These are phyloP conservation scores for Pseudocercospora fijiensis DNA, from an alignment of 2,329 filamentous ascomycete genomes.

Conservation along the genomic window DNA sequence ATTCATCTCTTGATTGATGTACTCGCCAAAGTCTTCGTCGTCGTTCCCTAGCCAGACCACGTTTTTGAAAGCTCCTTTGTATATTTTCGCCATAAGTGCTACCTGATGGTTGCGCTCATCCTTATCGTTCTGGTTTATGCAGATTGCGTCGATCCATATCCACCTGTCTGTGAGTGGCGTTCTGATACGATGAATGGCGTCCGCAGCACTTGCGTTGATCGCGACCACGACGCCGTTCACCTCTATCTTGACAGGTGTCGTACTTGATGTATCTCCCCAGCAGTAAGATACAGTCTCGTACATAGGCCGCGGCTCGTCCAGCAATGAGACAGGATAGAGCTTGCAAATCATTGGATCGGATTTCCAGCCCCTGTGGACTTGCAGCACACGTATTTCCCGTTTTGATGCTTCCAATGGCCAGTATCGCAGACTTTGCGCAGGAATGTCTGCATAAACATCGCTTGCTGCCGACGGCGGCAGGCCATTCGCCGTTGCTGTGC, in stretches of 20 bases:
- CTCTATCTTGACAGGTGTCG: slow-evolving; percentile 1
- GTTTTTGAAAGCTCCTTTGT: slow-evolving; percentile 4
- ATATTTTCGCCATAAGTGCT: slow-evolving; percentile 19
- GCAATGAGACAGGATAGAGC: background rate
- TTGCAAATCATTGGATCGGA: background rate
- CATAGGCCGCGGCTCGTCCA: too few species aligned
- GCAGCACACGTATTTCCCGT: background rate
- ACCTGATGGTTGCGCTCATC: slow-evolving; percentile 17
- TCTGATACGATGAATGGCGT: slow-evolving; percentile 3
- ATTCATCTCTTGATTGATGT: background rate
- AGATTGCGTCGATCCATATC: slow-evolving; percentile 23
- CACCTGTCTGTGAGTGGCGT: background rate
- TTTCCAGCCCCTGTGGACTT: background rate
- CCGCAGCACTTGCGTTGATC: slow-evolving; percentile 1
- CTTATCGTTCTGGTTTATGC: slow-evolving; percentile 20
- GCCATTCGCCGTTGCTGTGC: too few species aligned
- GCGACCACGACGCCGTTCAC: background rate
- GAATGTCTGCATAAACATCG: too few species aligned
- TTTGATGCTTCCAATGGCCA: background rate
- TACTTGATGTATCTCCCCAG: slow-evolving; percentile 6
- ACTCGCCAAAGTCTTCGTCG: background rate
- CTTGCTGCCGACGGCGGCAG: too few species aligned
- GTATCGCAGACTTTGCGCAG: background rate
- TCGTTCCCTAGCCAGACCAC: slow-evolving; percentile 16
- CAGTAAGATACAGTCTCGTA: slow-evolving; percentile 17